phyloP scores from a whole-genome alignment of 2,329 filamentous ascomycete species.

The Apiospora saccharicola region DNA sequence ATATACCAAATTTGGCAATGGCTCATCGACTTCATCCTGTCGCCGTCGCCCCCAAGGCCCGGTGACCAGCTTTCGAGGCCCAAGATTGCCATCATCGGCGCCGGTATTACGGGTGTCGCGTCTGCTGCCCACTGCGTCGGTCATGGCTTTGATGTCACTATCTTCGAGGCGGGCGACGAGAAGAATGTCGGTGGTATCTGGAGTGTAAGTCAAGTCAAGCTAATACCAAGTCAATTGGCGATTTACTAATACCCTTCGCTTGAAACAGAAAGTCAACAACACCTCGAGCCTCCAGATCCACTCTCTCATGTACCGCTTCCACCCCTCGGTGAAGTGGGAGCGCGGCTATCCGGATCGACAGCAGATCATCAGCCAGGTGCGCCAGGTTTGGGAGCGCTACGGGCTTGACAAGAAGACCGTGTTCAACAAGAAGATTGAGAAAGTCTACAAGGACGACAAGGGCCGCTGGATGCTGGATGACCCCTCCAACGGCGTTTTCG shows the following conservation, averaged over 20 bases:
- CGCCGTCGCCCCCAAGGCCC: slow-evolving; percentile 72
- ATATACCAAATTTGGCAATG: slow-evolving; percentile 12
- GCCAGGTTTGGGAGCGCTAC: slow-evolving; percentile 77
- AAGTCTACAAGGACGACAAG: slow-evolving; percentile 71
- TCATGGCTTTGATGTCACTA: slow-evolving; percentile 81
- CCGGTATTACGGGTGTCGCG: slow-evolving; percentile 77
- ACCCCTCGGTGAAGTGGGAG: slow-evolving; percentile 78
- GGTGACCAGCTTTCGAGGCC: slow-evolving; percentile 65
- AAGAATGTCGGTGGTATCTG: slow-evolving; percentile 80
- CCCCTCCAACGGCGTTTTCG: slow-evolving; percentile 71
- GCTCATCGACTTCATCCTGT: slow-evolving; percentile 56
- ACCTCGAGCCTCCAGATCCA: slow-evolving; percentile 86
- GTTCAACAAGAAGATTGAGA: slow-evolving; percentile 75
- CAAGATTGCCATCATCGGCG: slow-evolving; percentile 73
- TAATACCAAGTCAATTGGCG: background rate
- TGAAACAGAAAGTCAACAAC: slow-evolving; percentile 73
- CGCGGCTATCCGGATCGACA: slow-evolving; percentile 79
- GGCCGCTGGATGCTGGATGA: slow-evolving; percentile 79
- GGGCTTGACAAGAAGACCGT: slow-evolving; percentile 73
- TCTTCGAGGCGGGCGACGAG: slow-evolving; percentile 77
- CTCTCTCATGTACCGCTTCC: slow-evolving; percentile 87
- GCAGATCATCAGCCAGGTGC: slow-evolving; percentile 78
- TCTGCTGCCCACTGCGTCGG: slow-evolving; percentile 84
- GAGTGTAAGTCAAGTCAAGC: slow-evolving; percentile 62
- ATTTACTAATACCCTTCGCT: background rate